phyloP scores from a whole-genome alignment of 2,329 filamentous ascomycete species.

The Phyllosticta ampelicida region DNA sequence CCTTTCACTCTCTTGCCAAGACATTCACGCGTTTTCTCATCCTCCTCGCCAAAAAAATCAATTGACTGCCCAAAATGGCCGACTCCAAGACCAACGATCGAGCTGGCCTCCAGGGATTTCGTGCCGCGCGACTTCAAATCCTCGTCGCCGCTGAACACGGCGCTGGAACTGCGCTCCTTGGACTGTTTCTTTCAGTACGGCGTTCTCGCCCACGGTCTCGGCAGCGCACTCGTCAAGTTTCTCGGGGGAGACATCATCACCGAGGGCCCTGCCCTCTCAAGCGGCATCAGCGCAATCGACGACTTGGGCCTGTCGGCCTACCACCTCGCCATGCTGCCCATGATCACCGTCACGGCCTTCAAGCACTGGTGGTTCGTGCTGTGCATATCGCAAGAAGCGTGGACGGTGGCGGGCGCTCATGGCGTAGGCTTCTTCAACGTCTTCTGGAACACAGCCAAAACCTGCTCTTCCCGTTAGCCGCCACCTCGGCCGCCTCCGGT shows the following conservation, averaged over 20 bases:
- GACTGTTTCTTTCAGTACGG: slow-evolving; percentile 40
- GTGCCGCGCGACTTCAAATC: slow-evolving; percentile 32
- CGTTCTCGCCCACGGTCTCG: slow-evolving; percentile 35
- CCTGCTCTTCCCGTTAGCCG: slow-evolving; percentile 41
- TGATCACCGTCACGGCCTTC: slow-evolving; percentile 41
- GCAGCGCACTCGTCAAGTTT: slow-evolving; percentile 33
- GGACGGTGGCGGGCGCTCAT: slow-evolving; percentile 34
- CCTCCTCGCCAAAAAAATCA: background rate
- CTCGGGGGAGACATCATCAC: slow-evolving; percentile 36
- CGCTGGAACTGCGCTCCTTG: slow-evolving; percentile 33
- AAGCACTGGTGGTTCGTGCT: slow-evolving; percentile 49
- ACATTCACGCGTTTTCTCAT: background rate
- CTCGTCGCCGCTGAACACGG: slow-evolving; percentile 28
- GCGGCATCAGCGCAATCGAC: slow-evolving; percentile 26
- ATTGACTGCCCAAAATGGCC: background rate
- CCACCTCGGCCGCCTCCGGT: slow-evolving; percentile 36
- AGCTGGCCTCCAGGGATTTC: slow-evolving; percentile 18
- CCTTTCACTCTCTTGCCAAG: background rate
- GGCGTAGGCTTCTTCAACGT: slow-evolving; percentile 43
- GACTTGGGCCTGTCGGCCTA: slow-evolving; percentile 40
- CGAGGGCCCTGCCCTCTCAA: slow-evolving; percentile 21
- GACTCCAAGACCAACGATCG: background rate
- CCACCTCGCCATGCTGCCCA: slow-evolving; percentile 40
- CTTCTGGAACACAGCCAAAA: slow-evolving; percentile 45
- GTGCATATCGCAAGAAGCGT: slow-evolving; percentile 39